These are phyloP conservation scores for Linaria vulgaris DNA, from an alignment of 257 asterid species.

Conservation along the genomic window DNA sequence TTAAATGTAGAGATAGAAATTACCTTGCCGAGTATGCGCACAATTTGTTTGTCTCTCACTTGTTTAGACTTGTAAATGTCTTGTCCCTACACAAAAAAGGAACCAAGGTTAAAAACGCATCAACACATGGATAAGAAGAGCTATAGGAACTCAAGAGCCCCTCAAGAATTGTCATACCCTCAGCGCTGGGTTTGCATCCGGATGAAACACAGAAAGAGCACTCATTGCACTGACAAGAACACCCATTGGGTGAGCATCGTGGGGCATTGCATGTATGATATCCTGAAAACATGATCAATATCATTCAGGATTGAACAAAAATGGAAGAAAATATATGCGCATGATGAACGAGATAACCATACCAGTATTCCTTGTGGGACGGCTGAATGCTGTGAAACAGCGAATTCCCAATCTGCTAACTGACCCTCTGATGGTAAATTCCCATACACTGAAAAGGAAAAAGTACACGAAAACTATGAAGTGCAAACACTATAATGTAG, in stretches of 20 bases:
- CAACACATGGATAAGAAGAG: constrained; percentile 4
- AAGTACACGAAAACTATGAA: constrained; percentile 3
- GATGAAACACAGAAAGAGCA: constrained; percentile 93
- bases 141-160: constrained; percentile 4
- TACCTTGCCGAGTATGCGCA: constrained; percentile 95
- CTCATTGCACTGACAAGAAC: constrained; percentile 98
- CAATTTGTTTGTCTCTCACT: constrained; percentile 91
- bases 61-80: constrained; percentile 82
- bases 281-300: constrained; percentile 62
- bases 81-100: constrained; percentile 59
- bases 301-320: constrained; percentile 31
- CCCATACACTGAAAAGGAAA: constrained; percentile 67
- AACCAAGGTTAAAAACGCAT: constrained; percentile 16
- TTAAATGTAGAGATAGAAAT: constrained; percentile 19
- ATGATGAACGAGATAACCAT: constrained; percentile 13
- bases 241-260: constrained; percentile 99
- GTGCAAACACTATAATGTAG: constrained; percentile 25
- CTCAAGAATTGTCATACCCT: constrained; percentile 53
- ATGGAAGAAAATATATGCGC: not conserved
- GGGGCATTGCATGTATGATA: constrained; percentile 97
- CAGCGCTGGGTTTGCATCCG: constrained; percentile 99
- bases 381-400: constrained; percentile 83
- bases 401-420: constrained; percentile 93
- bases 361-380: constrained; percentile 56
- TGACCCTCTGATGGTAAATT: constrained; percentile 83